Conservation (phyloP, 2,329 filamentous ascomycete species). For the Pseudohalonectria lignicola region DNA sequence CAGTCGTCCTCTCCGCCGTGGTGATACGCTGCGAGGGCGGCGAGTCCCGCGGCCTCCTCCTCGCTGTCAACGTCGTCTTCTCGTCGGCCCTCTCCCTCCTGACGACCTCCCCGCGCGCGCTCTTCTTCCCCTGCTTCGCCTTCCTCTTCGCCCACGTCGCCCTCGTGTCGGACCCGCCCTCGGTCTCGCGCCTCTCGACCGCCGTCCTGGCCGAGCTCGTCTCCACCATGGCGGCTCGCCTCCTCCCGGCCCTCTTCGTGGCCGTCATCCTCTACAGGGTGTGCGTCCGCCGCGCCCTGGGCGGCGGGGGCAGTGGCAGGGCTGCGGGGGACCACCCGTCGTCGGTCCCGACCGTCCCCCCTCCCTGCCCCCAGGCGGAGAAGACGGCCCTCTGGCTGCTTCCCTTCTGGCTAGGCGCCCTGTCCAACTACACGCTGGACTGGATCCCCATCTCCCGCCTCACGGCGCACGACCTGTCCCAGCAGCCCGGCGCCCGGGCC, state of each 20-base stretch:
- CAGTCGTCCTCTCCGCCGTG: too few relatives aligned
- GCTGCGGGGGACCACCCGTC: too few relatives aligned
- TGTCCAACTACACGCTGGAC: conserved; percentile 69
- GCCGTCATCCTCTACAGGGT: conserved; percentile 59
- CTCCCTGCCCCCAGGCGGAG: conserved; percentile 51
- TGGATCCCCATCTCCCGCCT: conserved; percentile 62
- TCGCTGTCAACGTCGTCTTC: conserved; percentile 68
- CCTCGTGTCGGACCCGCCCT: conserved; percentile 74
- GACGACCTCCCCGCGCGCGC: conserved; percentile 63
- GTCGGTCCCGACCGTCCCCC: background rate
- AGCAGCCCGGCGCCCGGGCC: conserved; percentile 57
- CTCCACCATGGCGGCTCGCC: conserved; percentile 30
- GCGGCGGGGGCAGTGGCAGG: too few relatives aligned
- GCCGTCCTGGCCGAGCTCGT: conserved; percentile 53
- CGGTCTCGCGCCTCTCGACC: conserved; percentile 48
- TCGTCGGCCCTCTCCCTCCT: conserved; percentile 67
- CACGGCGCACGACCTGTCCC: conserved; percentile 56
- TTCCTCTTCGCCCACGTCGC: conserved; percentile 83
- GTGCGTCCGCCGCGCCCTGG: conserved; percentile 42
- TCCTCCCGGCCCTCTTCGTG: conserved; percentile 59
- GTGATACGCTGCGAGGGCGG: too few relatives aligned
- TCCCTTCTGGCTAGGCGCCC: conserved; percentile 57
- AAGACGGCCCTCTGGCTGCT: conserved; percentile 63
- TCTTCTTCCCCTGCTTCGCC: conserved; percentile 73
- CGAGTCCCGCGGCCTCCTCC: conserved; percentile 60